Conservation (phyloP, 257 asterid genomes). For the Petrea volubilis region DNA sequence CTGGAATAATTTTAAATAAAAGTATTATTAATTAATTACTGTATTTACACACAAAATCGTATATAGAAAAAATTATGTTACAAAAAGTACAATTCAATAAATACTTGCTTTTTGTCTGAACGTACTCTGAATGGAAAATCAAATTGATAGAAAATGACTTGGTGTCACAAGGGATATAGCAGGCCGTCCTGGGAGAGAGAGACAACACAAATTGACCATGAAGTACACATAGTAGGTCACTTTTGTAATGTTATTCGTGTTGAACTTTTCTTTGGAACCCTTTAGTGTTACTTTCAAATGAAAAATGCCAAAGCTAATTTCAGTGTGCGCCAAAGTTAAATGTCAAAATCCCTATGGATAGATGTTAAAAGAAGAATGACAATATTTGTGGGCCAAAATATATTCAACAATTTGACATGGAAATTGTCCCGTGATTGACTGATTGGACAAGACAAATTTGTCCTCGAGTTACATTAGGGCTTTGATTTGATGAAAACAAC, state of each 20-base stretch:
- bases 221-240: not conserved
- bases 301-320: not conserved
- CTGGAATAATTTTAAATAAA: too few relatives aligned
- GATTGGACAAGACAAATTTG: not conserved
- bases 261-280: not conserved
- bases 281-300: not conserved
- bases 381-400: not conserved
- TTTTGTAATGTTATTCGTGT: not conserved
- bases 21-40: too few relatives aligned
- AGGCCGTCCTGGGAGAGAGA: too few relatives aligned
- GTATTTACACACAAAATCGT: too few relatives aligned
- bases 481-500: too few relatives aligned
- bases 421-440: not conserved
- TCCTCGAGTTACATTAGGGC: too few relatives aligned
- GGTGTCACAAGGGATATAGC: too few relatives aligned
- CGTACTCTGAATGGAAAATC: too few relatives aligned
- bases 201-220: not conserved
- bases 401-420: conserved; percentile 2
- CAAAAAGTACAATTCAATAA: too few relatives aligned
- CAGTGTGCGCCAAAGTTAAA: not conserved
- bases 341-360: conserved; percentile 2
- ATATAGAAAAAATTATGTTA: too few relatives aligned
- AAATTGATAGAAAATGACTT: too few relatives aligned
- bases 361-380: not conserved
- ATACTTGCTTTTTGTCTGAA: too few relatives aligned